These are phyloP conservation scores for Daldinia childiae DNA, from an alignment of 495 filamentous ascomycete genomes.

Conservation along the genomic window DNA sequence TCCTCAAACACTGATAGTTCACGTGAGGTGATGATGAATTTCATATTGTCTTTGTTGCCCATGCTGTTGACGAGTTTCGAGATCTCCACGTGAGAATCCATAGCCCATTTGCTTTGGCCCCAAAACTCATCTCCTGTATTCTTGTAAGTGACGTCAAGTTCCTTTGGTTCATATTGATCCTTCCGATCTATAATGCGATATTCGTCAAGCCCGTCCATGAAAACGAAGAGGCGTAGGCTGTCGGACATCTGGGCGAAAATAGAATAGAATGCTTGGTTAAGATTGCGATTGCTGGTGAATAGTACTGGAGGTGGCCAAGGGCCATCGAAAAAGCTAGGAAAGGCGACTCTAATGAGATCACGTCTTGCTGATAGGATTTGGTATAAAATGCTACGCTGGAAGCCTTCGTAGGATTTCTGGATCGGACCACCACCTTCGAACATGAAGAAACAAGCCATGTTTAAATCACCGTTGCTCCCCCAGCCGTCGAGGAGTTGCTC, in stretches of 20 bases:
- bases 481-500: constrained; percentile 39
- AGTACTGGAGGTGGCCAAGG: constrained; percentile 43
- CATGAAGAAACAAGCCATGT: constrained; percentile 53
- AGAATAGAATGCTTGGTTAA: constrained; percentile 45
- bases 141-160: constrained; percentile 42
- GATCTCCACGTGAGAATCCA: constrained; percentile 43
- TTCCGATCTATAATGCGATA: constrained; percentile 48
- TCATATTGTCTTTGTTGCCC: constrained; percentile 39
- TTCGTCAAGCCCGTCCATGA: constrained; percentile 47
- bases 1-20: constrained; percentile 46
- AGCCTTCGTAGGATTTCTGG: constrained; percentile 55
- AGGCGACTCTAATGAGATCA: constrained; percentile 45
- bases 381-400: constrained; percentile 52
- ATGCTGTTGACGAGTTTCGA: constrained; percentile 42
- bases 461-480: constrained; percentile 37
- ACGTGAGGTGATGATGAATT: constrained; percentile 42
- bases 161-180: constrained; percentile 42
- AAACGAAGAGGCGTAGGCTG: constrained; percentile 40
- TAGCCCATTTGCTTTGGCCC: constrained; percentile 46
- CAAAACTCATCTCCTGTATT: constrained; percentile 43
- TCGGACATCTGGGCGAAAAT: constrained; percentile 46
- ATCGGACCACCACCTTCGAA: constrained; percentile 52
- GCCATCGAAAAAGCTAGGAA: constrained; percentile 45
- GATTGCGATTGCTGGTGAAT: constrained; percentile 44
- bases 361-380: constrained; percentile 48